phyloP scores from a whole-genome alignment of 148 eudicot genomes.

The Rhododendron molle region DNA sequence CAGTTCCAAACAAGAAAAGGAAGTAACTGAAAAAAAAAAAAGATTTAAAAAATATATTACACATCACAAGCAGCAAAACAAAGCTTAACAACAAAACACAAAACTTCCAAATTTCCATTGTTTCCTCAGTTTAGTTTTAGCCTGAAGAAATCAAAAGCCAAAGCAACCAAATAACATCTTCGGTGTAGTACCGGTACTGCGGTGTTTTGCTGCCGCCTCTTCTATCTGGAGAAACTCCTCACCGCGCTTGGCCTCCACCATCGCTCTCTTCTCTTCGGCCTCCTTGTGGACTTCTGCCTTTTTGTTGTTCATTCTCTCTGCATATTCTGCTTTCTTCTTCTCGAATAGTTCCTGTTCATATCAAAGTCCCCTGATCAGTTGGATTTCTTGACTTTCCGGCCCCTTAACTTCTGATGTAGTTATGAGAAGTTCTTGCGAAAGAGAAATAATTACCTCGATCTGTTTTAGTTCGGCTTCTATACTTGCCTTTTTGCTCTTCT shows the following conservation, averaged over 20 bases:
- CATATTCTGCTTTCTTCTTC: conserved; percentile 56
- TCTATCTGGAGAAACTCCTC: conserved; percentile 51
- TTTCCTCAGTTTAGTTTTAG: background rate
- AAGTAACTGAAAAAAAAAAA: background rate
- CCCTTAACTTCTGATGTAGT: background rate
- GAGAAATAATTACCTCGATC: conserved; percentile 39
- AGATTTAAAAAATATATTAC: background rate
- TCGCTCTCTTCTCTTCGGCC: conserved; percentile 63
- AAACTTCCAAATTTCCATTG: background rate
- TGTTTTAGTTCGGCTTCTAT: conserved; percentile 51
- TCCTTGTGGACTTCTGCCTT: conserved; percentile 45
- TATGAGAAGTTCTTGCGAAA: background rate
- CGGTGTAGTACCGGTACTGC: conserved; percentile 41
- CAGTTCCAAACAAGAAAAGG: background rate
- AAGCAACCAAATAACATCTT: conserved; percentile 38
- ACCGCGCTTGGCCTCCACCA: conserved; percentile 45
- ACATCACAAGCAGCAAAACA: background rate
- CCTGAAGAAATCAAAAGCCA: conserved; percentile 17
- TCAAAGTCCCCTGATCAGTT: background rate
- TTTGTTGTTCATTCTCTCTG: conserved; percentile 58
- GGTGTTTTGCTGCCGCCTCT: conserved; percentile 46
- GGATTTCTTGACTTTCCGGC: background rate
- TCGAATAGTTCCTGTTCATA: conserved; percentile 49
- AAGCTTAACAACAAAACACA: background rate
- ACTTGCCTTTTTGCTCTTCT: conserved; percentile 48